These are phyloP conservation scores for Cicer chorassanicum DNA, from an alignment of 306 rosid genomes.

Conservation along the genomic window DNA sequence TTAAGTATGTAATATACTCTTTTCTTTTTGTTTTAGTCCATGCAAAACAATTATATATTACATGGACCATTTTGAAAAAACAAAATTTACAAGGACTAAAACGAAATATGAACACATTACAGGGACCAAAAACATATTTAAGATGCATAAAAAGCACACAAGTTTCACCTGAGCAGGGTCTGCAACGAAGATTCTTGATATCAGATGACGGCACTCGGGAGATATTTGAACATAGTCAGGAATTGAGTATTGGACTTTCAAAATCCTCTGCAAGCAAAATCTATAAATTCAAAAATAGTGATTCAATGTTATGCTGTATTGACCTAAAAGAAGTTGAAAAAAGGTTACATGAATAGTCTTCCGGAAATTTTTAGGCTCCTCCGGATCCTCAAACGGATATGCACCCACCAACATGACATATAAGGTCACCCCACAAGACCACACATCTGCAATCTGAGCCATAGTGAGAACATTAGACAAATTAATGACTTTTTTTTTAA, in stretches of 20 bases:
- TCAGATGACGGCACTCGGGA: slow-evolving; percentile 82
- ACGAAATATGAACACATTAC: not conserved
- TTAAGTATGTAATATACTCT: too few species aligned
- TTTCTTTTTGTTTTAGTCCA: too few species aligned
- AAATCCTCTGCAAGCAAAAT: slow-evolving; percentile 73
- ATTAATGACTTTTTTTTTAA: too few species aligned
- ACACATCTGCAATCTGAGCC: slow-evolving; percentile 90
- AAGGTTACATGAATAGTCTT: slow-evolving; percentile 80
- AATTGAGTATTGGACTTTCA: slow-evolving; percentile 90
- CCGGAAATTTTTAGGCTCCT: slow-evolving; percentile 89
- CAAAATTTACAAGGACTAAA: not conserved
- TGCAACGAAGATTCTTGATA: slow-evolving; percentile 87
- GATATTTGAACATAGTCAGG: slow-evolving; percentile 87
- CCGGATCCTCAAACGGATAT: slow-evolving; percentile 96
- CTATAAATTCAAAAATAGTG: slow-evolving; percentile 26
- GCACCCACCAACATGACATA: slow-evolving; percentile 98
- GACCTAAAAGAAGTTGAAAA: slow-evolving; percentile 21
- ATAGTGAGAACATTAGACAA: slow-evolving; percentile 11
- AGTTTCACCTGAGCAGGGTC: slow-evolving; percentile 76
- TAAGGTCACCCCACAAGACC: slow-evolving; percentile 99
- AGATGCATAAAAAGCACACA: not conserved
- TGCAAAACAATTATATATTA: not conserved
- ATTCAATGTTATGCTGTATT: slow-evolving; percentile 13
- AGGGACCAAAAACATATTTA: not conserved
- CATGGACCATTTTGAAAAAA: not conserved